A percentile compares a stretch with the other conserved stretches of the same genome.
phyloP scores from a whole-genome alignment of 2,329 filamentous ascomycete genomes.

The Claviceps citrina region DNA sequence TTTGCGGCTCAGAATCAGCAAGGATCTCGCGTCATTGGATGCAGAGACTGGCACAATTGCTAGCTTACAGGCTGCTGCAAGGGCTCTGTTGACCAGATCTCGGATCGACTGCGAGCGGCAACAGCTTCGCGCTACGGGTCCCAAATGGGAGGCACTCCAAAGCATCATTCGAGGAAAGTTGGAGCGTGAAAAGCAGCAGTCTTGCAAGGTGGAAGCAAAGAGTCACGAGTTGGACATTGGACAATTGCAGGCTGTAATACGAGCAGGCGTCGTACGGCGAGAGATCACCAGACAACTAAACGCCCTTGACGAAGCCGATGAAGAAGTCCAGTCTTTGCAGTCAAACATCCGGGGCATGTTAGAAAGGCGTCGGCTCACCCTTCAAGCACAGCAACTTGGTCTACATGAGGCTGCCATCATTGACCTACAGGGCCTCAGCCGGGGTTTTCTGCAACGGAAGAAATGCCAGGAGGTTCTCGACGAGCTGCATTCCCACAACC shows the following conservation, averaged over 20 bases:
- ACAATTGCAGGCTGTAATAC: constrained; percentile 35
- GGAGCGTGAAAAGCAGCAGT: constrained; percentile 28
- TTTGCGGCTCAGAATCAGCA: constrained; percentile 38
- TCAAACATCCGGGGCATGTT: constrained; percentile 46
- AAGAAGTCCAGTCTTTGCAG: constrained; percentile 37
- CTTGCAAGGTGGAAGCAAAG: constrained; percentile 32
- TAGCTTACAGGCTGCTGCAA: constrained; percentile 48
- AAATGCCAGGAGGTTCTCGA: constrained; percentile 48
- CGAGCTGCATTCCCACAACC: constrained; percentile 52
- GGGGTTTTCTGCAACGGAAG: constrained; percentile 50
- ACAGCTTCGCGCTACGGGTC: constrained; percentile 32
- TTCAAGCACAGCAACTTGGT: constrained; percentile 39
- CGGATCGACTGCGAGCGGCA: constrained; percentile 36
- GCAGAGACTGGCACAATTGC: constrained; percentile 34
- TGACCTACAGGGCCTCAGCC: constrained; percentile 49
- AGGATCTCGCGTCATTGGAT: constrained; percentile 37
- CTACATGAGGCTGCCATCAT: constrained; percentile 40
- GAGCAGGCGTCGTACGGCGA: constrained; percentile 39
- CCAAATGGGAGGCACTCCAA: constrained; percentile 33
- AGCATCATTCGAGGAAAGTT: constrained; percentile 30
- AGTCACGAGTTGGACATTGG: constrained; percentile 28
- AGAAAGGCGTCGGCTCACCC: constrained; percentile 32
- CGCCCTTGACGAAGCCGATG: constrained; percentile 30
- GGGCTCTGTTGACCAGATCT: constrained; percentile 44
- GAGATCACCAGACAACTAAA: constrained; percentile 33